Percentiles rank a stretch among this genome's conserved stretches.
These are phyloP conservation scores for Phanerochaete sordida DNA, from an alignment of 768 basidiomycete genomes.

Conservation along the genomic window DNA sequence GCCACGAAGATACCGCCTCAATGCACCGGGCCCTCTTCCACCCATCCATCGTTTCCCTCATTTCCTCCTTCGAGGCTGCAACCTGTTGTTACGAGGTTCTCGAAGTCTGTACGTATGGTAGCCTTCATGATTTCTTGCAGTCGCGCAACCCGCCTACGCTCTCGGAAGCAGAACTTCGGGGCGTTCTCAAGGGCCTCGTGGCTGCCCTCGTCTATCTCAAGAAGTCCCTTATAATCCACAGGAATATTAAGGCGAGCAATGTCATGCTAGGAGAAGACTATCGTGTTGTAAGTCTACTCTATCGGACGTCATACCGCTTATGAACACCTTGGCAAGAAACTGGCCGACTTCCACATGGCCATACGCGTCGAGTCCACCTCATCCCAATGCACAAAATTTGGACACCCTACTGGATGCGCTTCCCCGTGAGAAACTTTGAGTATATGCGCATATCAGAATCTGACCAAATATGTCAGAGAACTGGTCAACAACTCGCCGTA, in stretches of 20 bases:
- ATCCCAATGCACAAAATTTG: conserved; percentile 19
- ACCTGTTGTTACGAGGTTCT: conserved; percentile 36
- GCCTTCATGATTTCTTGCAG: conserved; percentile 30
- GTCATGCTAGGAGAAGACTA: conserved; percentile 38
- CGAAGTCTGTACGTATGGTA: conserved; percentile 43
- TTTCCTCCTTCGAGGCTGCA: conserved; percentile 39
- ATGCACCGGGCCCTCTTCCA: conserved; percentile 44
- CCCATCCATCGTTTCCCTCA: conserved; percentile 49
- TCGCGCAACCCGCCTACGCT: conserved; percentile 22
- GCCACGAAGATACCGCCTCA: not conserved
- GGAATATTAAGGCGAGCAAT: conserved; percentile 37
- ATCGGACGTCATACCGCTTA: not conserved
- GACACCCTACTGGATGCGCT: conserved; percentile 27
- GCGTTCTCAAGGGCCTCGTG: conserved; percentile 35
- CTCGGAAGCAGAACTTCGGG: conserved; percentile 33
- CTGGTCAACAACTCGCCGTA: conserved; percentile 30
- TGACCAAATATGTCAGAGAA: conserved; percentile 32
- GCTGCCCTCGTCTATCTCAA: conserved; percentile 43
- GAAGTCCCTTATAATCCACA: conserved; percentile 40
- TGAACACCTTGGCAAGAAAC: conserved; percentile 33
- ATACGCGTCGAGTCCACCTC: conserved; percentile 23
- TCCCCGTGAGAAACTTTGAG: conserved; percentile 36
- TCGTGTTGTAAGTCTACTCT: conserved; percentile 32
- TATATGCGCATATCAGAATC: not conserved
- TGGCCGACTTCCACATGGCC: conserved; percentile 39